A percentile compares a stretch with the other conserved stretches of the same genome.
phyloP scores from a whole-genome alignment of 2,329 filamentous ascomycete species.

The Diplocarpon mali region DNA sequence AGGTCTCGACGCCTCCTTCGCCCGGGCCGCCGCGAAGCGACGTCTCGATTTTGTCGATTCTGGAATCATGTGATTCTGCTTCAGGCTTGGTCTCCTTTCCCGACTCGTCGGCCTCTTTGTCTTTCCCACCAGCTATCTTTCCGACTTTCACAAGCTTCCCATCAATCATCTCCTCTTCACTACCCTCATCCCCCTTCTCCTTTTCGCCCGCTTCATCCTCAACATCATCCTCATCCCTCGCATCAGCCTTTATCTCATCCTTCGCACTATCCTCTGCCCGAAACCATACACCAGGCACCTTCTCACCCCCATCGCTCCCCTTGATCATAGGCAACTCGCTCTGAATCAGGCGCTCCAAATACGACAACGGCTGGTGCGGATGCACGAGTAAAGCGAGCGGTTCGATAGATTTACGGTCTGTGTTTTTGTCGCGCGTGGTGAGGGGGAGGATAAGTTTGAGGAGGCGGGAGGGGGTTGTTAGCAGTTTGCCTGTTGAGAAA shows the following conservation, averaged over 20 bases:
- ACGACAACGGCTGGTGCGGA: conserved; percentile 82
- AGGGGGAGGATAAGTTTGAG: conserved; percentile 74
- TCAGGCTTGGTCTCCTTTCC: conserved; percentile 1
- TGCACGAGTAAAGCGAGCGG: conserved; percentile 78
- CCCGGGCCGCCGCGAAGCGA: conserved; percentile 36
- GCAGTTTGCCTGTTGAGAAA: conserved; percentile 49
- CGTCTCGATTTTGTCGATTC: conserved; percentile 23
- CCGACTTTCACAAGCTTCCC: conserved; percentile 31
- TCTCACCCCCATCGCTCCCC: conserved; percentile 50
- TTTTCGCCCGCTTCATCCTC: conserved; percentile 26
- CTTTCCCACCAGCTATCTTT: conserved; percentile 23
- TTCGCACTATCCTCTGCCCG: conserved; percentile 65
- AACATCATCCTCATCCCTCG: conserved; percentile 28
- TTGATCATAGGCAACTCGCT: conserved; percentile 63
- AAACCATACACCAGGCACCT: conserved; percentile 66
- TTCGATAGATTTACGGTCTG: conserved; percentile 60
- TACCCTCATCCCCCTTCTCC: conserved; percentile 27
- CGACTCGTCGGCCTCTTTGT: conserved; percentile 27
- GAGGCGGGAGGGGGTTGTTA: conserved; percentile 70
- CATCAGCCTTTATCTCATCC: conserved; percentile 36
- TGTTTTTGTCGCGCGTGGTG: conserved; percentile 46
- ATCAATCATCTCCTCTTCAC: conserved; percentile 39
- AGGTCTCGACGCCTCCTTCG: conserved; percentile 54
- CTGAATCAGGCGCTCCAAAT: conserved; percentile 80
- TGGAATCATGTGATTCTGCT: conserved; percentile 6